Percentiles rank a stretch among this genome's conserved stretches.
These are phyloP conservation scores for Penicillium sclerotigenum DNA, from an alignment of 2,329 filamentous ascomycete species.

Conservation along the genomic window DNA sequence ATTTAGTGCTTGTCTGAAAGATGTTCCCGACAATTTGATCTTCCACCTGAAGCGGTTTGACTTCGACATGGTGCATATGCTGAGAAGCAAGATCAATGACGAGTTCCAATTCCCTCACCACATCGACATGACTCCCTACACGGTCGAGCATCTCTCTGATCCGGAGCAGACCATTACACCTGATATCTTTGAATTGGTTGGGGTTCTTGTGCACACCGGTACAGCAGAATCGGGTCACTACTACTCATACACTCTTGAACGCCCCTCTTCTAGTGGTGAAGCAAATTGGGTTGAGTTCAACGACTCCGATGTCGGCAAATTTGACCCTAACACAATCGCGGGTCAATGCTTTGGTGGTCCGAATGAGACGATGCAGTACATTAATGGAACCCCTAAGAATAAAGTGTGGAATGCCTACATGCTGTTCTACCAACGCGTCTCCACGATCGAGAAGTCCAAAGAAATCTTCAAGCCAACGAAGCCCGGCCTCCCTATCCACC, in stretches of 20 bases:
- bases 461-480: conserved; percentile 44
- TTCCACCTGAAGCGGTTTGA: conserved; percentile 75
- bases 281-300: conserved; percentile 87
- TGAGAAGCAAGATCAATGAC: conserved; percentile 92
- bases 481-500: conserved; percentile 50
- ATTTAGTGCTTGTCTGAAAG: conserved; percentile 76
- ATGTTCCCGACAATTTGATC: conserved; percentile 89
- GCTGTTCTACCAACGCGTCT: conserved; percentile 88
- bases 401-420: conserved; percentile 90
- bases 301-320: conserved; percentile 74
- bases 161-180: conserved; percentile 54
- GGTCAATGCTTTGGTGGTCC: conserved; percentile 75
- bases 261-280: conserved; percentile 53
- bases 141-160: conserved; percentile 75
- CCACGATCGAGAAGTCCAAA: conserved; percentile 58
- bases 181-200: conserved; percentile 91
- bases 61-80: conserved; percentile 60
- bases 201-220: conserved; percentile 87
- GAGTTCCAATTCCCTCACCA: conserved; percentile 80
- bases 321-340: conserved; percentile 71
- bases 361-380: conserved; percentile 53
- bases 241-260: conserved; percentile 89
- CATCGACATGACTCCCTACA: conserved; percentile 88
- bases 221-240: conserved; percentile 95
- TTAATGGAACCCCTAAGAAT: conserved; percentile 50